Evolutionary conservation across 257 asterid genomes (phyloP).

Genomic region (Solanum arcanum): DNA sequence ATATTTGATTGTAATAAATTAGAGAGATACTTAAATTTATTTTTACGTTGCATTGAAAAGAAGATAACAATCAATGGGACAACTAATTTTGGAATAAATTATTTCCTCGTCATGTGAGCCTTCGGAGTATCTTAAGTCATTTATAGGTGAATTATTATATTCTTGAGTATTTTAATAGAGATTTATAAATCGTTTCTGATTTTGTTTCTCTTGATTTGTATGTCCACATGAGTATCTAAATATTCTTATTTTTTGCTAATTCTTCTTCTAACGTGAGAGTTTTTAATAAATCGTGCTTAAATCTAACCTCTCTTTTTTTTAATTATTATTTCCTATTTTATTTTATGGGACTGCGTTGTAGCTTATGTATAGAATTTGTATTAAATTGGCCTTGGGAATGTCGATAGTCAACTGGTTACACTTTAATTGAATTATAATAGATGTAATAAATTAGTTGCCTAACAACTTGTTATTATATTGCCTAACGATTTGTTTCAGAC

Average conservation of each 20-base stretch:
- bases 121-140: background rate
- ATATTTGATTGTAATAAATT: background rate
- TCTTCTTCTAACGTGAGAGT: background rate
- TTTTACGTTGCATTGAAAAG: accelerated
- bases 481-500: background rate
- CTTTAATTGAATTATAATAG: background rate
- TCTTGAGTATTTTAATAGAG: accelerated
- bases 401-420: background rate
- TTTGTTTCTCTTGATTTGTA: background rate
- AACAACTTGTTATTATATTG: background rate
- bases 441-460: background rate
- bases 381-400: background rate
- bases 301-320: background rate
- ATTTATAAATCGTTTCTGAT: background rate
- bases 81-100: no score
- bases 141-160: background rate
- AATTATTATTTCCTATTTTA: background rate
- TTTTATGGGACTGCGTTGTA: background rate
- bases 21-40: no score
- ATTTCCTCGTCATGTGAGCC: background rate
- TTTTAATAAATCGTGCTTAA: background rate
- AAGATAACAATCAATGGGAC: background rate
- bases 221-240: background rate
- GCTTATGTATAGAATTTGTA: background rate
- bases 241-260: background rate